Percentiles rank a stretch among this genome's conserved stretches.
Evolutionary conservation across 371 early-diverging fungal species (phyloP).

Genomic region (Paraphysoderma sedebokerense): DNA sequence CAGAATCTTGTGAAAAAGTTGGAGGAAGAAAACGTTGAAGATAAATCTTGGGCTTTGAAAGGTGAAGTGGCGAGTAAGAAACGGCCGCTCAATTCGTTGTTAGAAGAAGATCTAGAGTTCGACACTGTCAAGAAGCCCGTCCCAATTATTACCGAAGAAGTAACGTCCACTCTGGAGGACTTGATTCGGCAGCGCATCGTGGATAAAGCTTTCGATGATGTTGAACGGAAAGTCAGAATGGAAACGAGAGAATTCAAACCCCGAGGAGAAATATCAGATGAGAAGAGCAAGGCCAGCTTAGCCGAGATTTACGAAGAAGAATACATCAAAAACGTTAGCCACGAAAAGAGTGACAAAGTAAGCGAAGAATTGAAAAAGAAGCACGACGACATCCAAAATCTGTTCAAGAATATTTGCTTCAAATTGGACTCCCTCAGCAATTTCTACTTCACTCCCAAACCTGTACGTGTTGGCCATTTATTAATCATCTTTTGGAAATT

Average conservation of each 20-base stretch:
- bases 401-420: conserved; percentile 52
- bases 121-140: conserved; percentile 58
- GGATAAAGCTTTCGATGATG: conserved; percentile 72
- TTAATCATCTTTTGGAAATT: neutral
- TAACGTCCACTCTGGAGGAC: conserved; percentile 72
- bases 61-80: conserved; percentile 62
- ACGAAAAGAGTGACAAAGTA: neutral
- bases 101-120: conserved; percentile 85
- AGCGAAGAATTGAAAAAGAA: conserved; percentile 37
- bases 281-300: conserved; percentile 64
- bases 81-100: conserved; percentile 81
- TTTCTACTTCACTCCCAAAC: conserved; percentile 72
- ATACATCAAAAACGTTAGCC: conserved; percentile 33
- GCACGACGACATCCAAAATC: conserved; percentile 56
- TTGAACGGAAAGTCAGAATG: conserved; percentile 45
- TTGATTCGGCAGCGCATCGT: conserved; percentile 81
- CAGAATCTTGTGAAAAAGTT: conserved; percentile 51
- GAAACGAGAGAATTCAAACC: conserved; percentile 55
- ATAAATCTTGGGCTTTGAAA: conserved; percentile 69
- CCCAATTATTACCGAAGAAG: conserved; percentile 84
- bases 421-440: conserved; percentile 82
- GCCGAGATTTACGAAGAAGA: conserved; percentile 86
- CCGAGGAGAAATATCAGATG: conserved; percentile 57
- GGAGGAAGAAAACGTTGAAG: conserved; percentile 68
- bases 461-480: conserved; percentile 11